These are phyloP conservation scores for Helicostylum pulchrum DNA, from an alignment of 192 early-diverging fungal genomes.

Conservation along the genomic window DNA sequence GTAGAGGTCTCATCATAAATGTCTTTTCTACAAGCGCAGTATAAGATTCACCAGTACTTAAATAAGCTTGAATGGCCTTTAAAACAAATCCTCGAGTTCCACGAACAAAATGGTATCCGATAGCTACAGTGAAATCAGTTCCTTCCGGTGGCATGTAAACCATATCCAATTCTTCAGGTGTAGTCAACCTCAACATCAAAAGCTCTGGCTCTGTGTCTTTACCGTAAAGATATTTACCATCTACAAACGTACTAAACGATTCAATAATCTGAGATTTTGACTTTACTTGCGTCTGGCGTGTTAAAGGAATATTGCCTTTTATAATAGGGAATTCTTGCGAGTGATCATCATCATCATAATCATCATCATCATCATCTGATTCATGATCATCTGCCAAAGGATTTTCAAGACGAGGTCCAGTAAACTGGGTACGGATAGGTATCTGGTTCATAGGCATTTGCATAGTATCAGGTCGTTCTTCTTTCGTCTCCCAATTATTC, in stretches of 20 bases:
- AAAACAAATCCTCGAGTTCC: background rate
- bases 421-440: background rate
- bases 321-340: background rate
- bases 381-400: background rate
- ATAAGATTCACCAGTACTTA: conserved; percentile 3
- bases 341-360: background rate
- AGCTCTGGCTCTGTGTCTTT: too few relatives aligned
- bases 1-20: background rate
- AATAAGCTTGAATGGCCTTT: conserved; percentile 12
- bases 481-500: background rate
- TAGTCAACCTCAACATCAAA: background rate
- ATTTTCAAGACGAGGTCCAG: conserved; percentile 2
- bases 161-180: background rate
- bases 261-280: too few relatives aligned
- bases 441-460: conserved; percentile 10
- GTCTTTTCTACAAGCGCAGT: conserved; percentile 11
- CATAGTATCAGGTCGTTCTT: conserved; percentile 10
- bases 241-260: too few relatives aligned
- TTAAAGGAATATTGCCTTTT: background rate
- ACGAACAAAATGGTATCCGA: conserved; percentile 1
- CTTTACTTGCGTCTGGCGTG: too few relatives aligned
- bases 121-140: background rate
- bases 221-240: too few relatives aligned
- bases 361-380: background rate
- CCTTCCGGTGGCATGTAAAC: background rate